Base-by-base conservation (phyloP, 1,284 basidiomycete genomes). In the Ganoderma meredithae region DNA sequence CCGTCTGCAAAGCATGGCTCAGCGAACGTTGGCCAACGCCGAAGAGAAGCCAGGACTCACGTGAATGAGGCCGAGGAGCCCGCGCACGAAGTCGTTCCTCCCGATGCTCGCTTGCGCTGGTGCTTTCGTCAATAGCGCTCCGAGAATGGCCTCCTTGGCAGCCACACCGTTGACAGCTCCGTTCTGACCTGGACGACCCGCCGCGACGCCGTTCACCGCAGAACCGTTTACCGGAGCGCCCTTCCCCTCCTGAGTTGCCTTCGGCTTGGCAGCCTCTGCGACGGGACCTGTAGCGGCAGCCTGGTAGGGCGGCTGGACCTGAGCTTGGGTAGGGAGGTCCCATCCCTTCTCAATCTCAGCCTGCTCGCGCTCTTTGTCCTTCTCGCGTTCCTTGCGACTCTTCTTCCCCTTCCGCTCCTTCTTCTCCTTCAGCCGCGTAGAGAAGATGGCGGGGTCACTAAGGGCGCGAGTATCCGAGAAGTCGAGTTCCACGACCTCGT, bases 21-120 rank as follows among this genome's bases (percentile, higher is more conserved):
- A 64, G 62, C 19, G 12, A 10, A 22, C 15, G 27, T 13, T 6
- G 25, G 15, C 12, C 13, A 10, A 36, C 22, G 47, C 13, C 3
- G 55, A 22, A 25, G 33, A 2, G 27, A 17, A 31, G 9, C 33
- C 41, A 53, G 4, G 2, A 84, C 90, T 76, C 66, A 94, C 91
- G 77, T 92, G 88, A 66, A 94, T 86, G 73, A 94, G 81, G 33
- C 85, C 87, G 74, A 92, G 78, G 64, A 94, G 80, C 76, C 92
- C 88, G 64, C 83, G 81, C 41, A 93, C 84, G 76, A 94, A 94
- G 58, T 88, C 88, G 63, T 87, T 90, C 75, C 84, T 84, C 64
- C 84, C 83, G 70, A 88, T 70, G 58, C 75, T 75, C 60, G 71
- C 17, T 3, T 59, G 68, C 56, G 13, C 39, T 60, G 47, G 53